Evolutionary conservation across 2,329 filamentous ascomycete species (phyloP), one percentile per base, ranked within the genome.

Genomic region (Aspergillus latus): DNA sequence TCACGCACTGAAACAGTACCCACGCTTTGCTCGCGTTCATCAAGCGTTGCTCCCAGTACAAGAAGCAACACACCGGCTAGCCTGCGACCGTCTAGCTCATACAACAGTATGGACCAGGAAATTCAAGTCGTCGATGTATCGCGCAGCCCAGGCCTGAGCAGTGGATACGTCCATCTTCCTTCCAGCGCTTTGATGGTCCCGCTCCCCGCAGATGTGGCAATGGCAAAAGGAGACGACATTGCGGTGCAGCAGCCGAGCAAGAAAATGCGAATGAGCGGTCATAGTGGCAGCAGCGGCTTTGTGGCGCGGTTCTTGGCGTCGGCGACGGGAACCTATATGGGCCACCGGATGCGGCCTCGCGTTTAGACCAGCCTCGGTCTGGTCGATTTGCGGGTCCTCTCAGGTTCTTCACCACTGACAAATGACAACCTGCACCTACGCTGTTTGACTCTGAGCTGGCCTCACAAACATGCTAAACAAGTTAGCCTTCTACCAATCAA

Each of bases 291-390:
- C n/a, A 67, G 71, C 26, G 72, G 76, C 29, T 69, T 78, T 29
- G 73, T 78, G 45, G 74, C 75, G 29, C 66, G 75, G 13, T 75
- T 78, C 61, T 66, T 78, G 47, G 75, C 71, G 26, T 76, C 74
- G 5, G 75, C 75, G 6, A 70, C 75, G 1, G 70, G 70, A 6
- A 72, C 73, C 2, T 77, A 78, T 59, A 73, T 73, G 68, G 70
- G 71, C 10, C 68, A 69, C 49, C 70, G 73, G 32, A 71, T 68
- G 49, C 72, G 74, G 34, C 63, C 67, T 30, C 65, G 70, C 57
- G 62, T 58, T 29, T 63, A 60, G 61, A 36, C 2, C 40, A 30
- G 30, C 28, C 29, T 5, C 13, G 21, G 26, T 15, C 56, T 56
- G 52, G 58, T 45, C 57, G 60, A 36, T 16, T 32, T 28, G 26